A percentile compares a stretch with the other conserved stretches of the same genome.
phyloP scores from a whole-genome alignment of 371 early-diverging fungal species.

The Mucor ambiguus region DNA sequence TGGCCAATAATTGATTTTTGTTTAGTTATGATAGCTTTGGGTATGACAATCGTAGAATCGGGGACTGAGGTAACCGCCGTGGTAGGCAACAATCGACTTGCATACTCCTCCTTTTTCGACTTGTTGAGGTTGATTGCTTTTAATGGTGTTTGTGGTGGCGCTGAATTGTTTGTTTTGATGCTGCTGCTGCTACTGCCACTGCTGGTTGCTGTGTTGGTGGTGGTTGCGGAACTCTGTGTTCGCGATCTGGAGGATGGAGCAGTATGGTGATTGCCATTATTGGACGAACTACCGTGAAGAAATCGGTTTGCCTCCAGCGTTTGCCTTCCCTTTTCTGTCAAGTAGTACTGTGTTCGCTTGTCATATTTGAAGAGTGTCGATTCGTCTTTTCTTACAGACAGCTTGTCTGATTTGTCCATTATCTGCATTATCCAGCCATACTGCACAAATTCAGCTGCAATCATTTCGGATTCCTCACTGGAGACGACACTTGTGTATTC shows the following conservation, averaged over 20 bases:
- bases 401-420: constrained; percentile 44
- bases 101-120: constrained; percentile 15
- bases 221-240: constrained; percentile 19
- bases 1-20: not conserved
- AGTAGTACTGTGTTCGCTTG: constrained; percentile 55
- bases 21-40: constrained; percentile 15
- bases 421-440: constrained; percentile 60
- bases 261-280: not conserved
- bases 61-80: not conserved
- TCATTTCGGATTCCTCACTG: constrained; percentile 56
- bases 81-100: constrained; percentile 17
- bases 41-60: not conserved
- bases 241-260: not conserved
- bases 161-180: not conserved
- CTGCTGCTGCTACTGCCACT: constrained; percentile 15
- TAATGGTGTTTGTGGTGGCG: not conserved
- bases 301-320: constrained; percentile 35
- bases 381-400: constrained; percentile 23
- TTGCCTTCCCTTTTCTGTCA: constrained; percentile 54
- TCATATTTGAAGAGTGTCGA: constrained; percentile 41
- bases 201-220: constrained; percentile 4
- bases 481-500: constrained; percentile 63
- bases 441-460: constrained; percentile 59
- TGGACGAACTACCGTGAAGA: not conserved
- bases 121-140: not conserved